Base-by-base conservation (phyloP, 2,329 filamentous ascomycete genomes). In the Neonectria neomacrospora region DNA sequence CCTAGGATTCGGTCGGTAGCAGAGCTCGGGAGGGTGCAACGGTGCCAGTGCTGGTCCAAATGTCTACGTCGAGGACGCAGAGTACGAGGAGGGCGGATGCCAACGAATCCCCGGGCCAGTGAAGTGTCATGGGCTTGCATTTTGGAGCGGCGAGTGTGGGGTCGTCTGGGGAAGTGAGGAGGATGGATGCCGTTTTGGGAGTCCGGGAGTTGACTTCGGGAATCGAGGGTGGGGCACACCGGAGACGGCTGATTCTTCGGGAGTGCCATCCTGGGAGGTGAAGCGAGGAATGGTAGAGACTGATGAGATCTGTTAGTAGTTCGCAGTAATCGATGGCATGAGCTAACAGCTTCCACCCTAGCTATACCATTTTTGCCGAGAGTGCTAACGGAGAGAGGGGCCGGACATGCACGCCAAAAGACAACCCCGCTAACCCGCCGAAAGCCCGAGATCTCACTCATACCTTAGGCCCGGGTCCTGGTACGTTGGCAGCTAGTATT, bases 141-240 rank as follows among this genome's bases (percentile, higher is more conserved):
- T n/a, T 54, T 52, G 37, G 47, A 56, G 51, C 53, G 54, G 42
- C 58, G 56, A 54, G 61, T 70, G 69, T 73, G 70, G 71, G 69
- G 71, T 68, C 58, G 54, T 66, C 69, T 71, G 69, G 71, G 70
- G 71, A 69, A 64, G 61, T 57, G 64, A 70, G 66, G 69, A 70
- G 66, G 61, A 52, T 57, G 47, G 58, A 63, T 67, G 55, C 68
- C 67, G 45, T 65, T 73, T 73, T 69, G 68, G 71, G 72, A 66
- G 14, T 39, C 62, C 71, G 71, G 71, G 71, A 73, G 62, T 72
- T 73, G 70, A 66, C 61, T 64, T 72, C 73, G 73, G 72, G 68
- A 75, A 61, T 67, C 54, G 47, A 61, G 23, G 50, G 65, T 62
- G 61, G 58, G 64, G 51, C 57, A 37, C n/a, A 16, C 64, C 54